Conservation (phyloP, 148 eudicot genomes). For the Polygonum aviculare region DNA sequence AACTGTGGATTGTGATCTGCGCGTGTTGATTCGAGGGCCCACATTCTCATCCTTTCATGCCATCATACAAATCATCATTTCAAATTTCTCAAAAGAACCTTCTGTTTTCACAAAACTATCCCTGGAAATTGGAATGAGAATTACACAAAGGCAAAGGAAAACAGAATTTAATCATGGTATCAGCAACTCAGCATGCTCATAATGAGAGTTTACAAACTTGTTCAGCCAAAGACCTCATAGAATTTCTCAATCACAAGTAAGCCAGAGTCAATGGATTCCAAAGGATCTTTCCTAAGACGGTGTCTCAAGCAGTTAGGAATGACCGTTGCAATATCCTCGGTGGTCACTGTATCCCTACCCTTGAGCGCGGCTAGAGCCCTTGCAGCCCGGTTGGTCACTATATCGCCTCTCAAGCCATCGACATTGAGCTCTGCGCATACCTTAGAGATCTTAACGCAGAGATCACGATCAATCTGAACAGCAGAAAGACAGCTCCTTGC, state of each 20-base stretch:
- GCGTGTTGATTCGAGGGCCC: neutral
- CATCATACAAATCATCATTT: neutral
- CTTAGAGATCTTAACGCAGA: constrained; percentile 78
- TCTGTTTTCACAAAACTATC: neutral
- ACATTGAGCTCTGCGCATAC: constrained; percentile 92
- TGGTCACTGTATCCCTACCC: constrained; percentile 64
- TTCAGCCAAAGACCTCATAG: constrained; percentile 74
- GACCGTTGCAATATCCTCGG: constrained; percentile 92
- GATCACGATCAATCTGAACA: constrained; percentile 74
- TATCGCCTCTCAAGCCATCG: constrained; percentile 92
- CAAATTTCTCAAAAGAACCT: neutral
- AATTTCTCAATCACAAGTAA: constrained; percentile 89
- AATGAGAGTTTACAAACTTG: neutral
- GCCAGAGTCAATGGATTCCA: constrained; percentile 93
- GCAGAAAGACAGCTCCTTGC: constrained; percentile 58
- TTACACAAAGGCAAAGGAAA: neutral
- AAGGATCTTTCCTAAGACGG: constrained; percentile 87
- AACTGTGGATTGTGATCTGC: neutral
- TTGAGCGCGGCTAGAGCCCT: constrained; percentile 89
- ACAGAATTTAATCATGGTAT: neutral
- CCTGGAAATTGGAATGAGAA: no score
- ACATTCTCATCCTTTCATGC: neutral
- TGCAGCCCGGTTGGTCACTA: constrained; percentile 87
- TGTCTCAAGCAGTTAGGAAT: constrained; percentile 93
- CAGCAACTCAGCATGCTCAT: neutral